phyloP scores from a whole-genome alignment of 768 basidiomycete genomes.

The Tulasnella sp. region DNA sequence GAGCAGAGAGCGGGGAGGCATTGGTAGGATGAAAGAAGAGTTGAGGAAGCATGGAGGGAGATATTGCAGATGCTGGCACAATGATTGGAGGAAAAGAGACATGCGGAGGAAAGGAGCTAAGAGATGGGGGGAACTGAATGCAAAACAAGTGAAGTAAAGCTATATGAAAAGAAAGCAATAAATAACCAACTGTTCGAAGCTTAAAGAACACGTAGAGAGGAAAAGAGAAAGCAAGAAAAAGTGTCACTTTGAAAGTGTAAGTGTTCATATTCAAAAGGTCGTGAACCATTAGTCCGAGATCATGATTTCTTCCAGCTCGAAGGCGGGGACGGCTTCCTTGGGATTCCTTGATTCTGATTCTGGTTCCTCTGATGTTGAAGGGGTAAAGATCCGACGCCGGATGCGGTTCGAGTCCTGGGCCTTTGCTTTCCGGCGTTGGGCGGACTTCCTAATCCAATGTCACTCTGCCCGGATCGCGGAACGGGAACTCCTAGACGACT shows the following conservation, averaged over 20 bases:
- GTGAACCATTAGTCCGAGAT: background rate
- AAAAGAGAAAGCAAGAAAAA: background rate
- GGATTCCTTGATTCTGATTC: background rate
- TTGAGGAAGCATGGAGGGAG: background rate
- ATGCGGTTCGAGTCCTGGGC: constrained; percentile 28
- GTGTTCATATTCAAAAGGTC: background rate
- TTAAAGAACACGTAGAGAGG: background rate
- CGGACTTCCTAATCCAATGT: constrained; percentile 1
- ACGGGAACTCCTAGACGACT: constrained; percentile 59
- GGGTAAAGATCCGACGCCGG: constrained; percentile 17
- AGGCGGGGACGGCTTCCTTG: constrained; percentile 12
- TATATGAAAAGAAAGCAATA: background rate
- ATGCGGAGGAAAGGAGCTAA: background rate
- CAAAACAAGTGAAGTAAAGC: background rate
- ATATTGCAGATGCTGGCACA: background rate
- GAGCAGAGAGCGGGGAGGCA: background rate
- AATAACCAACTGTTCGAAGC: background rate
- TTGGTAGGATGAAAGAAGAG: background rate
- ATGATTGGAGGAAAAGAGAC: background rate
- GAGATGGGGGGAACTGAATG: too few species aligned
- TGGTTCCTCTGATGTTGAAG: constrained; percentile 2
- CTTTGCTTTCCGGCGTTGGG: constrained; percentile 18
- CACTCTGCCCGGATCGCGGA: constrained; percentile 30
- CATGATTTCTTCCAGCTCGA: constrained; percentile 16
- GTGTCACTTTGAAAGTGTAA: background rate